Base-by-base conservation (phyloP, 176 grass and related monocot genomes). In the Phoenix dactylifera region DNA sequence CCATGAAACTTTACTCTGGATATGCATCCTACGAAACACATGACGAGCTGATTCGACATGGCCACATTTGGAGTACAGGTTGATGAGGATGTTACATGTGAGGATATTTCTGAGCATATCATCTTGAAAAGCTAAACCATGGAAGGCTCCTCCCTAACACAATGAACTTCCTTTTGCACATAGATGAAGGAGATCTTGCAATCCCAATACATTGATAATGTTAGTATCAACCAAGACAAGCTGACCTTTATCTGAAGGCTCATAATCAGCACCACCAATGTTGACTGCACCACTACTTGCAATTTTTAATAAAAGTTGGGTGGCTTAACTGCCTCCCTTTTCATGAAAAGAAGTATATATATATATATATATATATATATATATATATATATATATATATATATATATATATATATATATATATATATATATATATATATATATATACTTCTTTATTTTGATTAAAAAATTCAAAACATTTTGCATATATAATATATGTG, bases 51-150 rank as follows among this genome's bases (percentile, higher is more conserved):
- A 76, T 65, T 76, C 64, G 62, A 82, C 71, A 49, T 49, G 30
- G 2, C 63, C 78, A 73, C 82, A 82, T 85, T 85, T 82, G 52
- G 78, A 70, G 64, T 76, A 85, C 16, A 79, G 52, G 60, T 85
- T 85, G 60, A 85, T 90, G 24, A 85, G 66, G 73, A 90, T 79
- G 77, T 85, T 85, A 63, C 72, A 82, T 29, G 72, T 79, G 24
- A 82, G 2, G 52, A 63, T 81, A 82, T 90, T 75, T 66, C 60
- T 49, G 26, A 73, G 62, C 59, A 90, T 49, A 54, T 75, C 86
- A 65, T 64, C 63, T 26, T 76, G 78, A 69, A 82, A 69, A 49
- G 67, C 75, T 63, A 82, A 70, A 63, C 78, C 64, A 66, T 90
- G 87, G 54, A 71, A 85, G 5, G 19, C 67, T 52, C 72, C 73